Base-by-base conservation (phyloP, 148 eudicot species). In the Agrostemma githago region DNA sequence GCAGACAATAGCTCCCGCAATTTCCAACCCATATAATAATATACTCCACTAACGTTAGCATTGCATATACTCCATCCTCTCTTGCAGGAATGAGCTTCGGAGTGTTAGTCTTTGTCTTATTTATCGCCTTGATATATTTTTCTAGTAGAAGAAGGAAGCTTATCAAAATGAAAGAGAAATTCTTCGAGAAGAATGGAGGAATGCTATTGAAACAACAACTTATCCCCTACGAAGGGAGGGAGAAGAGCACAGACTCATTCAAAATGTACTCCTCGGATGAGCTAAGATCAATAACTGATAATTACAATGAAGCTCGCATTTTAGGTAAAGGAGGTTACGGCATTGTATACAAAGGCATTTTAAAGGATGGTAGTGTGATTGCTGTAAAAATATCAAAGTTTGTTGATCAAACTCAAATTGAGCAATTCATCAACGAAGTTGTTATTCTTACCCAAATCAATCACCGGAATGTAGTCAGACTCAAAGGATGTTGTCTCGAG, bases 401-500 rank as follows among this genome's bases (percentile, higher is more conserved):
- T 0, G 62, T 66, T 4, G 77, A 73, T 60, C 42, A 53, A 56
- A 53, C 68, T 62, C 82, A 79, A 34, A 65, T 79, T 40, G 70
- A 79, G 43, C 78, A 79, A 42, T 79, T 79, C 62, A 62, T 79
- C 3, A 79, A 79, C 8, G 77, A 79, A 70, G 70, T 74, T 5
- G 81, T 60, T 8, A 74, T 79, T 3, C 48, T 79, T 2, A 73
- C 77, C 9, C 74, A 79, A 64, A 74, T 79, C 59, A 79, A 79
- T 11, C 81, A 79, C 74, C 73, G 82, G 3, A 79, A 79, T 70
- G 82, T 79, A 6, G 82, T 79, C 38, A 79, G 74, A 62, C 74
- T 79, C 5, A 10, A 68, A 51, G 82, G 78, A 15, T 79, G 82
- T 41, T 79, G 74, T 54, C 78, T 79, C 26, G 82, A 79, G 9